Evolutionary conservation across 352 stramenopile species (phyloP), one percentile per base, ranked within the genome.

Genomic region (Phytophthora colocasiae): DNA sequence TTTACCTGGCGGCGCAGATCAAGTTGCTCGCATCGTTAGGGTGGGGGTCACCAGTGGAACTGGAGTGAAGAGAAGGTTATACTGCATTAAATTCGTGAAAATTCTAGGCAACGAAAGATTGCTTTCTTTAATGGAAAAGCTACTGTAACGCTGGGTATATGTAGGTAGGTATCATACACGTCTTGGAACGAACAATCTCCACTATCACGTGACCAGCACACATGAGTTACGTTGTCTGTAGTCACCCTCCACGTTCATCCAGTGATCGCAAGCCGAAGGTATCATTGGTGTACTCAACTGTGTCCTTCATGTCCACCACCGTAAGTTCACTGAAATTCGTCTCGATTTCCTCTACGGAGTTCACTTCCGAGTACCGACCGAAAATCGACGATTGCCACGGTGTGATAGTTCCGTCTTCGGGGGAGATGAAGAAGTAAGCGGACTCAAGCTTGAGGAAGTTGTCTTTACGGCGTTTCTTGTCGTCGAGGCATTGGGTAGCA

Each of bases 1-100:
- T 85, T 22, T 79, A 71, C 31, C 27, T 88, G 19, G 77, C 79
- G 2, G 77, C 79, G 34, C 69, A 84, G 62, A 82, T 88, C 63
- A 83, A 80, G 53, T 58, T 77, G 27, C 43, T 80, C 5, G 64
- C 64, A 24, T 58, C 56, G 11, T 36, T 62, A 27, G 62, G 53
- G n/a, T 69, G 58, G 52, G 31, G 31, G 8, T 4, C 8, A 9
- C 29, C 29, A 29, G 36, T 58, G 52, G 43, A n/a, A 15, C 22
- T 58, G 39, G 59, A 61, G 55, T 43, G 38, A 43, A 22, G 15
- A 43, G 15, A 43, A 43, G 38, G n/a, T 36, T 36, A 12, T 43
- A 0, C 38, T 17, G 29, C 22, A 22, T 22, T 22, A 22, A 22
- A 22, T 22, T 22, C 22, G 22, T 22, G 22, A 22, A 22, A 22